A percentile compares a stretch with the other conserved stretches of the same genome.
These are phyloP conservation scores for Micractinium conductrix DNA, from an alignment of 139 green algal genomes.

Conservation along the genomic window DNA sequence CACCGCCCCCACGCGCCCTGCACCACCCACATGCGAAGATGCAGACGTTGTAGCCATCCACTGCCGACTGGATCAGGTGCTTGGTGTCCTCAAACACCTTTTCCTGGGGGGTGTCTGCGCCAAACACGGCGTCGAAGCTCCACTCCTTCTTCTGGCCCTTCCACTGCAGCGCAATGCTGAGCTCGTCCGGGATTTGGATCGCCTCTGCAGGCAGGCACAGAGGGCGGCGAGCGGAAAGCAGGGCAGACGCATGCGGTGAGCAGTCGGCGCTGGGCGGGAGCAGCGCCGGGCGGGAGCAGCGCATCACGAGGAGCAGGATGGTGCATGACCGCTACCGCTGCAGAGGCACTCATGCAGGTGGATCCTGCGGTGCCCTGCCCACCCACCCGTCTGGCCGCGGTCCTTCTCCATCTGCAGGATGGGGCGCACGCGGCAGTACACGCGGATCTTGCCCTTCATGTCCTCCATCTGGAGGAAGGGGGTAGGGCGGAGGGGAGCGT, in stretches of 20 bases:
- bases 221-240: background rate
- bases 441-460: conserved; percentile 98
- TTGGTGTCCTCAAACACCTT: conserved; percentile 96
- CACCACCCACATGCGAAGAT: conserved; percentile 66
- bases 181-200: conserved; percentile 82
- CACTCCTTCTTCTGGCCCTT: conserved; percentile 94
- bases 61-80: conserved; percentile 93
- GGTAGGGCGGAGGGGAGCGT: background rate
- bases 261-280: background rate
- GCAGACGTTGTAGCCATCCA: conserved; percentile 88
- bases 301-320: background rate
- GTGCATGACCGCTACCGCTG: background rate
- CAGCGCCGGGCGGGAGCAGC: no score
- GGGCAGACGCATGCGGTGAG: background rate
- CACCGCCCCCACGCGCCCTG: no score
- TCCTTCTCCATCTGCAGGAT: conserved; percentile 86
- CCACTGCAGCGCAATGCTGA: conserved; percentile 91
- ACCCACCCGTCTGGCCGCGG: conserved; percentile 35
- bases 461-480: conserved; percentile 80
- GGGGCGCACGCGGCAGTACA: conserved; percentile 90
- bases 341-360: background rate
- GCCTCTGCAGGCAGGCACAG: conserved; percentile 39
- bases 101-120: conserved; percentile 71
- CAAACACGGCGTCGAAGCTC: conserved; percentile 92
- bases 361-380: background rate